Evolutionary conservation across 2,329 filamentous ascomycete species (phyloP).

Genomic region (Colletotrichum simmondsii): DNA sequence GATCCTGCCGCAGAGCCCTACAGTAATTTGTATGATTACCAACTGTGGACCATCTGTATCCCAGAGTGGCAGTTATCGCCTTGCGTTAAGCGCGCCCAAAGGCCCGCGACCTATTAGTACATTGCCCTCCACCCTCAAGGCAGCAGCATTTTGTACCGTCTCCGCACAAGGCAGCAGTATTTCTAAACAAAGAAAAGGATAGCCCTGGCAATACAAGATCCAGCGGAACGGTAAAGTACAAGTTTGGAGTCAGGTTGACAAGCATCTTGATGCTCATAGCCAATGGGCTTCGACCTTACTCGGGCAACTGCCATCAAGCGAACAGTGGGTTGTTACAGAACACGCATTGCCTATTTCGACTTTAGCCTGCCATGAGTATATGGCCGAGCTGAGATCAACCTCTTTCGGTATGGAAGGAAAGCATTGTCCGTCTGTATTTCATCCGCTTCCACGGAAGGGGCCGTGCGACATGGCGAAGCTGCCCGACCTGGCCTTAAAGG

Average conservation of each 20-base stretch:
- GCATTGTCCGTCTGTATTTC: not conserved
- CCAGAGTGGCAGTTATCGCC: not conserved
- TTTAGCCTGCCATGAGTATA: not conserved
- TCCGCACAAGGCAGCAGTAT: slow-evolving; percentile 24
- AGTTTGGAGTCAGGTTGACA: not conserved
- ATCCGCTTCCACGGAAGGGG: not conserved
- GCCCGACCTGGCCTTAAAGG: not conserved
- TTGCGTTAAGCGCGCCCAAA: not conserved
- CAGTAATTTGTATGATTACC: not conserved
- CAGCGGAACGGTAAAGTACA: not conserved
- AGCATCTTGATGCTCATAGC: not conserved
- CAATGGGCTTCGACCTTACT: not conserved
- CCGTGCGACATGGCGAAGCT: not conserved
- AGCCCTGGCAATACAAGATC: not conserved
- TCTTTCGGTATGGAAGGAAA: not conserved
- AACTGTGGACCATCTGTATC: not conserved
- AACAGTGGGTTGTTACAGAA: not conserved
- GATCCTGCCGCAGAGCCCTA: not conserved
- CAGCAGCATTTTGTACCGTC: slow-evolving; percentile 23
- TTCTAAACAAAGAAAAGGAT: not conserved
- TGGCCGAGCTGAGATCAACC: not conserved
- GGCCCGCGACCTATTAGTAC: not conserved
- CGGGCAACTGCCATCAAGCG: not conserved
- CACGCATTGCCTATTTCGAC: not conserved
- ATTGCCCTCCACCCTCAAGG: slow-evolving; percentile 14